Evolutionary conservation across 768 basidiomycete species (phyloP).

Genomic region (Cubamyces lactineus): DNA sequence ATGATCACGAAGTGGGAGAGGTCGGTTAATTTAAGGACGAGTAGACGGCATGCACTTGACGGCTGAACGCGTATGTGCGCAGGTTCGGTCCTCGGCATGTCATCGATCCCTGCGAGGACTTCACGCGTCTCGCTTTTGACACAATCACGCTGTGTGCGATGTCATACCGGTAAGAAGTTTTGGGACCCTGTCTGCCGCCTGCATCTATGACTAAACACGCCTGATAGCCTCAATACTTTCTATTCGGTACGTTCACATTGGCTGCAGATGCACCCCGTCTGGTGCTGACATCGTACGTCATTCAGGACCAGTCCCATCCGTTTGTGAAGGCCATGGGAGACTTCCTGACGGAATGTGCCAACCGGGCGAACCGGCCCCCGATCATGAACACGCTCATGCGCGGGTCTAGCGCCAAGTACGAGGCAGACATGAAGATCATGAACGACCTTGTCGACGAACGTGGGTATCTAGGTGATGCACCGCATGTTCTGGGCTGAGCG

Average conservation of each 20-base stretch:
- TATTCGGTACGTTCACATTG: conserved; percentile 38
- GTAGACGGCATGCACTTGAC: not conserved
- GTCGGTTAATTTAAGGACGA: conserved; percentile 25
- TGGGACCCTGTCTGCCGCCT: not conserved
- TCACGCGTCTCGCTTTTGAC: conserved; percentile 51
- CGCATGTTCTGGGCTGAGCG: not conserved
- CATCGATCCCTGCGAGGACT: conserved; percentile 50
- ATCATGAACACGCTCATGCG: conserved; percentile 42
- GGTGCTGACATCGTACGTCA: not conserved
- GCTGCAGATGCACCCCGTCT: not conserved
- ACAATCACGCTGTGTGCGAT: conserved; percentile 50
- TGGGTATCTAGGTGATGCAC: conserved; percentile 25
- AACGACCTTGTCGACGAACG: conserved; percentile 44
- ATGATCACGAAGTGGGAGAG: conserved; percentile 49
- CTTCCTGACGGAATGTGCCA: conserved; percentile 44
- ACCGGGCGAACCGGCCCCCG: conserved; percentile 40
- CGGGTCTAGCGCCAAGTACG: conserved; percentile 42
- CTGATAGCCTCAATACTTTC: conserved; percentile 48
- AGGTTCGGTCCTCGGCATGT: conserved; percentile 47
- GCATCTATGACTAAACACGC: not conserved
- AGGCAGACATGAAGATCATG: conserved; percentile 46
- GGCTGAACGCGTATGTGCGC: not conserved
- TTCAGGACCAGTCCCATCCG: conserved; percentile 39
- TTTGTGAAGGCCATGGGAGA: conserved; percentile 47
- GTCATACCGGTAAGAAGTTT: conserved; percentile 40